Base-by-base conservation (phyloP, 2,329 filamentous ascomycete genomes). In the Neofusicoccum umdonicola region DNA sequence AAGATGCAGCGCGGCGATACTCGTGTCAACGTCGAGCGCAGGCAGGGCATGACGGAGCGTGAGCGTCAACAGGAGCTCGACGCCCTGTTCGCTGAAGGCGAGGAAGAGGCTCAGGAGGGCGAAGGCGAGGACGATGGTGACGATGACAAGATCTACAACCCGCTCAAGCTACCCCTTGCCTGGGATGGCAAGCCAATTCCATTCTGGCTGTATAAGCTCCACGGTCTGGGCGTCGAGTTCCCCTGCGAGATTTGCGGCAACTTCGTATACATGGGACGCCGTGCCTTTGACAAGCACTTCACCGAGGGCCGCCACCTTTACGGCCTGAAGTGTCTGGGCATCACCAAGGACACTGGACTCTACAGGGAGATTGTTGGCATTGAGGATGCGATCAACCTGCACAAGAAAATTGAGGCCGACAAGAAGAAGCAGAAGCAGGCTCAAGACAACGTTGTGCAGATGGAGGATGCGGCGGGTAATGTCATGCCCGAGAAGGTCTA, bases 401-500 rank as follows among this genome's bases (percentile, higher is more conserved):
- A 94, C 93, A 92, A 94, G 66, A 97, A 97, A 84, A 90, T 99
- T 27, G 90, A 96, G 76, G 83, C 87, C 65, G 93, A 97, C 69
- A 90, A 91, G 78, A 92, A 91, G 83, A 89, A 87, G 77, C 87
- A 88, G 68, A 90, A 88, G 75, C 83, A 89, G 0, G 88, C 89
- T 67, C 90, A 90, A 50, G 92, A 94, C 44, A 92, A 90, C 66
- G 87, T 99, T 9, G 92, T 98, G 57, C 93, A 99, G 82, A 99
- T 99, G 95, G 95, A 99, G 82, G 95, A 99, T 77, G 91, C 88
- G 0, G 91, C 96, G 75, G 95, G 95, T 52, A 98, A 99, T 73
- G 95, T 99, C 65, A 99, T 99, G 95, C 95, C 96, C 0, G 93
- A 97, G 81, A 96, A 97, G 84, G 94, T 99, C 63, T 99, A 97